A percentile compares a stretch with the other conserved stretches of the same genome.
Conservation (phyloP, 768 basidiomycete species). For the Auricularia heimuer region DNA sequence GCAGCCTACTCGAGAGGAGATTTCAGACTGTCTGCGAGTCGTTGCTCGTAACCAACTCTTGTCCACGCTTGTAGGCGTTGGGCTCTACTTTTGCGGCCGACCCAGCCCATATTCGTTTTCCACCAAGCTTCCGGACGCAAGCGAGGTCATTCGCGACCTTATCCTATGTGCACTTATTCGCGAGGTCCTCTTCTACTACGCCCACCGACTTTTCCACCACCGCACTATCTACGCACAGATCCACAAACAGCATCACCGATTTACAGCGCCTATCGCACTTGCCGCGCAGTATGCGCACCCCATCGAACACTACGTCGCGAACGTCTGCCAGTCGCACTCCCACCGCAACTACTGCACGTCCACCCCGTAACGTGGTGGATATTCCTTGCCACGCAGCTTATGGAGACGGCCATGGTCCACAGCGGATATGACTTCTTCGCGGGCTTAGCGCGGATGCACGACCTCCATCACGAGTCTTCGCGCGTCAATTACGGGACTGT, state of each 20-base stretch:
- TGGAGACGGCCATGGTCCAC: conserved; percentile 22
- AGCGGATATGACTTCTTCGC: conserved; percentile 21
- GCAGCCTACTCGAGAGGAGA: conserved; percentile 17
- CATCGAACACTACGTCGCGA: conserved; percentile 21
- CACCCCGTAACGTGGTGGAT: conserved; percentile 22
- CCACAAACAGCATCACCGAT: conserved; percentile 24
- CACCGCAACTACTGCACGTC: conserved; percentile 17
- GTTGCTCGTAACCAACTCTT: conserved; percentile 20
- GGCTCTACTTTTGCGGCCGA: background rate
- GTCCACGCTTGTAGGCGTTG: conserved; percentile 14
- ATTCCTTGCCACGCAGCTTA: conserved; percentile 18
- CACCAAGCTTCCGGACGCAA: conserved; percentile 11
- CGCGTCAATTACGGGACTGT: conserved; percentile 19
- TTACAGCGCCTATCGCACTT: conserved; percentile 24
- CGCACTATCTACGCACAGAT: conserved; percentile 18
- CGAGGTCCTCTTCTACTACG: conserved; percentile 23
- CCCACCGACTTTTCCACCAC: conserved; percentile 20
- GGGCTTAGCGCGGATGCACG: conserved; percentile 18
- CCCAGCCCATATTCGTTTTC: conserved; percentile 16
- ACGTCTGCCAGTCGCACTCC: conserved; percentile 17
- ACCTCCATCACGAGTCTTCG: conserved; percentile 23
- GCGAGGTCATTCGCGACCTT: conserved; percentile 16
- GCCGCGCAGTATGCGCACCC: conserved; percentile 20
- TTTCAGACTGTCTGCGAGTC: conserved; percentile 16
- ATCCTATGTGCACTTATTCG: conserved; percentile 16